phyloP scores from a whole-genome alignment of 2,329 filamentous ascomycete species.

The Cladosporium sp. region DNA sequence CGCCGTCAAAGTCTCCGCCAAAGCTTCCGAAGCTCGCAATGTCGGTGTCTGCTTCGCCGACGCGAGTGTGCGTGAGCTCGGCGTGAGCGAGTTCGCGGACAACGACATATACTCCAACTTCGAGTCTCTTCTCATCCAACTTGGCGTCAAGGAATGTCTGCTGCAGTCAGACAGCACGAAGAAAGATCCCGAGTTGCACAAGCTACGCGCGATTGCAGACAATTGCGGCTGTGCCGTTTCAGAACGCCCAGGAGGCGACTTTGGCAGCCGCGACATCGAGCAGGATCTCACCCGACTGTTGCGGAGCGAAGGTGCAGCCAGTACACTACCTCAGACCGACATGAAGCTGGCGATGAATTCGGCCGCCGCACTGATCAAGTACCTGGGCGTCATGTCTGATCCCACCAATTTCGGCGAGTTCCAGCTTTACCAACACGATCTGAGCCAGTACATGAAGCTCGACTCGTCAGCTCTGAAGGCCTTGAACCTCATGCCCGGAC shows the following conservation, averaged over 20 bases:
- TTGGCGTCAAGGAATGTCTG: conserved; percentile 91
- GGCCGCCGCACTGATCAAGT: conserved; percentile 89
- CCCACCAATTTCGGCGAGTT: conserved; percentile 95
- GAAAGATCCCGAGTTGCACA: conserved; percentile 83
- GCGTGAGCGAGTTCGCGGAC: conserved; percentile 97
- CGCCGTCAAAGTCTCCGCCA: conserved; percentile 89
- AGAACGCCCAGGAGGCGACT: conserved; percentile 72
- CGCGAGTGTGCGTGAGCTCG: conserved; percentile 90
- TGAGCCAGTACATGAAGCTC: conserved; percentile 97
- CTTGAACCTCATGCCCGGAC: conserved; percentile 94
- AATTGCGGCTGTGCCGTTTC: conserved; percentile 88
- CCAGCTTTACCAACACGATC: conserved; percentile 95
- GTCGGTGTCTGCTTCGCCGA: conserved; percentile 98
- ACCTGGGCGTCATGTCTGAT: conserved; percentile 85
- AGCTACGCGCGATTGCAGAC: conserved; percentile 83
- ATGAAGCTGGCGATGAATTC: conserved; percentile 95
- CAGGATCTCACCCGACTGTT: conserved; percentile 86
- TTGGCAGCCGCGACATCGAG: conserved; percentile 87
- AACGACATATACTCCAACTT: conserved; percentile 99
- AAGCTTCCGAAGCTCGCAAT: conserved; percentile 74
- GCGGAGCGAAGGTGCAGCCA: conserved; percentile 76
- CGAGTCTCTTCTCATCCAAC: conserved; percentile 90
- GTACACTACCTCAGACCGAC: conserved; percentile 81
- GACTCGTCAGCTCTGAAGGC: conserved; percentile 92
- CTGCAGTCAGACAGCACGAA: conserved; percentile 73